Evolutionary conservation across 108 stramenopile species (phyloP).

Genomic region (Craspedostauros australis): DNA sequence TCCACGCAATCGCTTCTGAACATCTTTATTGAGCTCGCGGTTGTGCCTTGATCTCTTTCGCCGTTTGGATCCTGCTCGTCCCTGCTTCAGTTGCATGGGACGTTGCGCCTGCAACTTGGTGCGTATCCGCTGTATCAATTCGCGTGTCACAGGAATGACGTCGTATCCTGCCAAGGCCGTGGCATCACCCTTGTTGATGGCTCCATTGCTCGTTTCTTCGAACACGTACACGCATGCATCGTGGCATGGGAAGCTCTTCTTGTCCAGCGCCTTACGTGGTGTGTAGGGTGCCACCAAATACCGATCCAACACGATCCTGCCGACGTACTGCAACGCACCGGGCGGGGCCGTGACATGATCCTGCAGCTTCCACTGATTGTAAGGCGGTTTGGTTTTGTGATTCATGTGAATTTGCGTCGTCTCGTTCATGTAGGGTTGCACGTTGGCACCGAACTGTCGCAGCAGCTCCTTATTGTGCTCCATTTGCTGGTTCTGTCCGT

Average conservation of each 20-base stretch:
- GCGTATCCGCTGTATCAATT: background rate
- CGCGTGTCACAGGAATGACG: background rate
- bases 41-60: background rate
- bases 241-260: conserved; percentile 81
- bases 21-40: background rate
- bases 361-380: conserved; percentile 81
- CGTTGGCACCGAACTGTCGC: conserved; percentile 45
- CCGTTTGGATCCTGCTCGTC: background rate
- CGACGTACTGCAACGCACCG: conserved; percentile 14
- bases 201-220: background rate
- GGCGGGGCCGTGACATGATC: background rate
- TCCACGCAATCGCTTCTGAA: background rate
- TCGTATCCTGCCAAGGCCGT: no score
- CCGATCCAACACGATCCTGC: conserved; percentile 77
- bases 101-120: background rate
- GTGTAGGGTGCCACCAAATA: conserved; percentile 62
- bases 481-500: conserved; percentile 88
- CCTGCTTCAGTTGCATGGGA: background rate
- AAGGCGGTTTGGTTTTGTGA: conserved; percentile 92
- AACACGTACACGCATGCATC: conserved; percentile 87
- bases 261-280: conserved; percentile 83
- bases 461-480: conserved; percentile 73
- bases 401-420: conserved; percentile 60
- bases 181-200: background rate
- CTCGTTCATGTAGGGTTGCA: conserved; percentile 22